phyloP scores from a whole-genome alignment of 108 stramenopile species.

The Chaetoceros tenuissimus region DNA sequence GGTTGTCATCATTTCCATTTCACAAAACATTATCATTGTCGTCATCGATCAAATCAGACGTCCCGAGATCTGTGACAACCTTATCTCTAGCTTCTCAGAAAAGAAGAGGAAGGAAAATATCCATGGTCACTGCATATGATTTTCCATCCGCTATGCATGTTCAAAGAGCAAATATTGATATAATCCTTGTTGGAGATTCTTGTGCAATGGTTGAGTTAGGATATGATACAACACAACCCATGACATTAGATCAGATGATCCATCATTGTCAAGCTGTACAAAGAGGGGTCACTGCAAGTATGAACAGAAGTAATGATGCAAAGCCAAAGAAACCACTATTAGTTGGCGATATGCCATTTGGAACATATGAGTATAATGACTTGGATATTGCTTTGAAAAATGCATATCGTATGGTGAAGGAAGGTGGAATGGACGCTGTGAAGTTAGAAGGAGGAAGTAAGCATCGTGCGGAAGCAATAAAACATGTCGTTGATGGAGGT shows the following conservation, averaged over 20 bases:
- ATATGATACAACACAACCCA: conserved; percentile 92
- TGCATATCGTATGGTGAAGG: conserved; percentile 88
- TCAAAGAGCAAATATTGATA: conserved; percentile 92
- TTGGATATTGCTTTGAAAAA: conserved; percentile 79
- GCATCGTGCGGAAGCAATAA: conserved; percentile 55
- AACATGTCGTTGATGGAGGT: conserved; percentile 87
- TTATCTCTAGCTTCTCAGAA: conserved; percentile 70
- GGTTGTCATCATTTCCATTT: no score
- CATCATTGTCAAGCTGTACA: conserved; percentile 92
- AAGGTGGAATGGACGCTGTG: conserved; percentile 85
- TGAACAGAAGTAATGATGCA: neutral
- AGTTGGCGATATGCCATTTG: conserved; percentile 98
- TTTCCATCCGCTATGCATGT: conserved; percentile 96
- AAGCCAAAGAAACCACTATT: conserved; percentile 62
- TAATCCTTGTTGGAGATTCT: conserved; percentile 88
- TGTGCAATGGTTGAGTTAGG: conserved; percentile 93
- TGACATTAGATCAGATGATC: conserved; percentile 94
- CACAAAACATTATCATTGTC: no score
- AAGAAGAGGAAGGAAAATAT: conserved; percentile 72
- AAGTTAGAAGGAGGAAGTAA: conserved; percentile 88
- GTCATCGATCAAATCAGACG: conserved; percentile 60
- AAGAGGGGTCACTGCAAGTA: conserved; percentile 35
- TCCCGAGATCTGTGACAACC: conserved; percentile 70
- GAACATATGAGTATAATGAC: conserved; percentile 87
- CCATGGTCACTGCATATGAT: conserved; percentile 97